phyloP scores from a whole-genome alignment of 139 green algal genomes.

The Choricystis sp. region DNA sequence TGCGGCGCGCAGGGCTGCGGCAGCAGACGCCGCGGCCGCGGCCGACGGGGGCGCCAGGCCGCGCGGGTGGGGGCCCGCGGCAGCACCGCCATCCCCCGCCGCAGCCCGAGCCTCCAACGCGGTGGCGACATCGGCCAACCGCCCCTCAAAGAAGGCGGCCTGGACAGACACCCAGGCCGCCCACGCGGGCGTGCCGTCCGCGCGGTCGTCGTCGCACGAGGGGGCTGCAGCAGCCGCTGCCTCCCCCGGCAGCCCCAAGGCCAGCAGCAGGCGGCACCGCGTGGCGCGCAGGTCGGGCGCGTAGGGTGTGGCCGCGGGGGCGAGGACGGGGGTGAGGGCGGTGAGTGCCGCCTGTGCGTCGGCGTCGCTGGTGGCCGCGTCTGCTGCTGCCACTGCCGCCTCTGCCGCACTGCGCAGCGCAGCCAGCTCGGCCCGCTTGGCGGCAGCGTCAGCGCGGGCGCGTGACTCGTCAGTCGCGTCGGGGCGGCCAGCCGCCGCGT shows the following conservation, averaged over 20 bases:
- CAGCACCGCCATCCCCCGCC: neutral
- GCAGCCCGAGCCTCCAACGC: neutral
- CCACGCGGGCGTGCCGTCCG: slow-evolving; percentile 1
- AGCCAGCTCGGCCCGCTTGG: slow-evolving; percentile 2
- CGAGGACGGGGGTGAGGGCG: neutral
- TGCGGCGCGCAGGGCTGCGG: neutral
- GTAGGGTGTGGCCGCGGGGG: neutral
- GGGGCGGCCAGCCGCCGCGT: neutral
- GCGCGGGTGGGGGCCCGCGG: neutral
- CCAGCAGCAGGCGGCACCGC: neutral
- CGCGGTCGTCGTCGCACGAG: neutral
- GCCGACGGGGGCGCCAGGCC: neutral
- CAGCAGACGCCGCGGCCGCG: no score
- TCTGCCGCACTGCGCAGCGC: neutral
- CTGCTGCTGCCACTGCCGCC: neutral
- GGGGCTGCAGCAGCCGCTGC: no score
- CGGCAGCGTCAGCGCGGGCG: slow-evolving; percentile 1
- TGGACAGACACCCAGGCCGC: slow-evolving; percentile 9
- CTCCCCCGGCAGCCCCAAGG: neutral
- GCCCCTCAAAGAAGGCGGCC: slow-evolving; percentile 3
- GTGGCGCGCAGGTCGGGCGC: neutral
- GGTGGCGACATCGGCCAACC: neutral
- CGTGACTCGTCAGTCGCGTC: neutral
- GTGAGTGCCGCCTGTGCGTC: neutral
- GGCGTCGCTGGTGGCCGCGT: neutral